phyloP scores from a whole-genome alignment of 129 eudicot species.

The Centaurea solstitialis region DNA sequence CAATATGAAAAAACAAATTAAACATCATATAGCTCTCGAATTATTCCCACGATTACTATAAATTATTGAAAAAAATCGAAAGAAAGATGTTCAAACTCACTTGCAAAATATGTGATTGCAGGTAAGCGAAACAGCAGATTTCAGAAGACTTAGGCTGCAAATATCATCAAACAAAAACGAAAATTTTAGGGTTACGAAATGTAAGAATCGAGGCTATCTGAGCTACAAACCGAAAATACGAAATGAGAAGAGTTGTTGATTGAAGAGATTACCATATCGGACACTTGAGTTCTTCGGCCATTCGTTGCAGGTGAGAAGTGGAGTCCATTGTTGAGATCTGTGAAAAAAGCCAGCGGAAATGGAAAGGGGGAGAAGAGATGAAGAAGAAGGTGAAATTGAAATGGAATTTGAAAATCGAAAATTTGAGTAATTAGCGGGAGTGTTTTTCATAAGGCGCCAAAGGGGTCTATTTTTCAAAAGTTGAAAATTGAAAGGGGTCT shows the following conservation, averaged over 20 bases:
- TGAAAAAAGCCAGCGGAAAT: background rate
- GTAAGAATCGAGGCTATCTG: background rate
- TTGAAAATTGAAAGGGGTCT: no score
- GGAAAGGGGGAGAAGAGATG: background rate
- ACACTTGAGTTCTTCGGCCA: conserved; percentile 98
- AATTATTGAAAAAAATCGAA: background rate
- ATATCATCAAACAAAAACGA: background rate
- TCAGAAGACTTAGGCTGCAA: conserved; percentile 81
- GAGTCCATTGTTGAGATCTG: conserved; percentile 53
- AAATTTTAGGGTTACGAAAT: background rate
- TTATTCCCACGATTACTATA: background rate
- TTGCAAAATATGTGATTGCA: conserved; percentile 98
- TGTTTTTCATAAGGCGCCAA: background rate
- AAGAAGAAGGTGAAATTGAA: conserved; percentile 9
- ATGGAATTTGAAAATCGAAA: conserved; percentile 25
- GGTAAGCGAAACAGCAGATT: conserved; percentile 75
- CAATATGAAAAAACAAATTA: background rate
- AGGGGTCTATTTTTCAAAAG: no score
- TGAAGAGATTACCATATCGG: conserved; percentile 72
- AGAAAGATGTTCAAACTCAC: conserved; percentile 37
- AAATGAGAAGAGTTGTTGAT: background rate
- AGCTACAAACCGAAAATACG: background rate
- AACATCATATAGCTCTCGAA: background rate
- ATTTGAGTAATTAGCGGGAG: conserved; percentile 23
- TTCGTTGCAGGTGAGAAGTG: conserved; percentile 60